Evolutionary conservation across 257 asterid genomes (phyloP), one percentile per base, ranked within the genome.

Genomic region (Apocynum venetum): DNA sequence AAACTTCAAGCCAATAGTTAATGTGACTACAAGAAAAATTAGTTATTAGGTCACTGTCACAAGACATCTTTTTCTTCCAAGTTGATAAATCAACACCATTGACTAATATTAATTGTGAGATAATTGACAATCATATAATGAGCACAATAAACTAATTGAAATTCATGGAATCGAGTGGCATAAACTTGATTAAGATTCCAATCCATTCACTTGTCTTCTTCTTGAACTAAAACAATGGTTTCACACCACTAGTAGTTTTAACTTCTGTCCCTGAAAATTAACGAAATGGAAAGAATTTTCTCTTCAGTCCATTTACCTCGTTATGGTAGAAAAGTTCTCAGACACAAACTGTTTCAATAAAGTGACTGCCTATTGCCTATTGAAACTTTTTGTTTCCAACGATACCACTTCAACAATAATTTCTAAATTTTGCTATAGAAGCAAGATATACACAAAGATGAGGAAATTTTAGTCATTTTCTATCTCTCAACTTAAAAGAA

Each of bases 31-130:
- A 40, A 38, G 71, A 65, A 38, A 68, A 4, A 43, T 8, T 17
- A 68, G 80, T 67, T 40, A 41, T 61, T 49, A 71, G 71, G 81
- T 88, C 93, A 68, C 87, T 78, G 60, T 86, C 89, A 83, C 35
- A 49, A 73, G 56, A 76, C 76, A 46, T 44, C 46, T 36, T 56
- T 77, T 78, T 78, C 75, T 74, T 61, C 72, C 43, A 77, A 51
- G 46, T 75, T 36, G 69, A 48, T 72, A 19, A 72, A 68, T 43
- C 43, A 38, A 68, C 73, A 43, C 52, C 14, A 68, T 64, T 72
- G 82, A 78, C 82, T 67, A 72, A 38, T 66, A 20, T 77, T 43
- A 43, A 11, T 43, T 65, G 75, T 72, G 71, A 55, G 76, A 59
- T 75, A 56, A 78, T 81, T 72, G 76, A 71, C 73, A 80, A 85